A percentile compares a stretch with the other conserved stretches of the same genome.
Evolutionary conservation across 176 grass and related monocot genomes (phyloP).

Genomic region (Paspalum notatum): DNA sequence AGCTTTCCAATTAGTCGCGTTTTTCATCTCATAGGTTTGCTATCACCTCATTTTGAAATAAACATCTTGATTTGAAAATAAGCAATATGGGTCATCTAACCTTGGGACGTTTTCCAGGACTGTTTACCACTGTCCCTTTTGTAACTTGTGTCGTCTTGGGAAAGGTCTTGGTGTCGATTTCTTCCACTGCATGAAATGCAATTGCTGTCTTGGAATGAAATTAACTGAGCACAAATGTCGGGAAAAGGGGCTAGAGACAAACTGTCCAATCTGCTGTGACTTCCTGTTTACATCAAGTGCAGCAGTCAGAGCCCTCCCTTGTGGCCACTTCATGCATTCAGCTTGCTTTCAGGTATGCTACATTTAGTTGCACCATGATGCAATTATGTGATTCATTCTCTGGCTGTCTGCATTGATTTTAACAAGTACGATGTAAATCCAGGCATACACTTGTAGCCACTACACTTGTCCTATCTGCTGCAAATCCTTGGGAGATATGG

Average conservation of each 20-base stretch:
- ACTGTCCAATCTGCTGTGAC: constrained; percentile 99
- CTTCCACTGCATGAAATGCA: constrained; percentile 99
- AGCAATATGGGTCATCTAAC: constrained; percentile 43
- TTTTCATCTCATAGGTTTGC: background rate
- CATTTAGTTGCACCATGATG: constrained; percentile 17
- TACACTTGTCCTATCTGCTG: constrained; percentile 98
- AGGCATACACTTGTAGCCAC: constrained; percentile 99
- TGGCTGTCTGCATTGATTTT: constrained; percentile 26
- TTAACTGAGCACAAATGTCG: constrained; percentile 89
- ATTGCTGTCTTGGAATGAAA: constrained; percentile 98
- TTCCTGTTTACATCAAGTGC: constrained; percentile 98
- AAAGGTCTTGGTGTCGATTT: constrained; percentile 97
- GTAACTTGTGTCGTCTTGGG: constrained; percentile 96
- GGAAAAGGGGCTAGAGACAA: constrained; percentile 96
- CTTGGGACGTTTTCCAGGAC: constrained; percentile 57
- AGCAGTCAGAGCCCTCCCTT: constrained; percentile 85
- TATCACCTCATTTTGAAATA: constrained; percentile 28
- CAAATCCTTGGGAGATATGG: constrained; percentile 99
- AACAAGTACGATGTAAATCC: constrained; percentile 33
- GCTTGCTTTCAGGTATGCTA: constrained; percentile 94
- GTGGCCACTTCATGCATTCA: constrained; percentile 99
- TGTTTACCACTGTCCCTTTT: constrained; percentile 96
- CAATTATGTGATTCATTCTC: constrained; percentile 28
- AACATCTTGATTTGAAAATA: constrained; percentile 31
- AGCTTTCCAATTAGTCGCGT: background rate